Base-by-base conservation (phyloP, 495 filamentous ascomycete genomes). In the Trichoderma asperelloides region DNA sequence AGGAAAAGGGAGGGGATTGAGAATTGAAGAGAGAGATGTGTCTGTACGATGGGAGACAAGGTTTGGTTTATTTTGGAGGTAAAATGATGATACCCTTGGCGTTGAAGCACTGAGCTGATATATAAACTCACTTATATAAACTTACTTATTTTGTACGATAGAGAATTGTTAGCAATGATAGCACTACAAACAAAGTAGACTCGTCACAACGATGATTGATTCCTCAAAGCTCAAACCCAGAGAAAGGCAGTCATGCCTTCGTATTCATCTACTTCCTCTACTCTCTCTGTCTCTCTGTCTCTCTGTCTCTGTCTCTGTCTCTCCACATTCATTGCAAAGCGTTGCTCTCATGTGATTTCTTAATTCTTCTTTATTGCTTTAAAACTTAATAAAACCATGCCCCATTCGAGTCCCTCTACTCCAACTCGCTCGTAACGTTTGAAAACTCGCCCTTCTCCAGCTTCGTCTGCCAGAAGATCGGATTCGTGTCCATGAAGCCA, bases 381-480 rank as follows among this genome's bases (percentile, higher is more conserved):
- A 37, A 37, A 37, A 37, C 33, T 49, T 2, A 70, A 60, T 30
- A 40, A 55, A 55, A 25, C 16, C 21, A 2, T 28, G 45, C 64
- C 40, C 49, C 30, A 65, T 27, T 41, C 28, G 39, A 37, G 4
- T 64, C 25, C 25, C 28, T 65, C 68, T 81, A 82, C 21, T 79
- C 82, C 66, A 97, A 80, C 72, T 89, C 84, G 71, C 90, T 88
- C 30, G 92, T 96, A 67, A 98, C 95, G 78, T 97, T 98, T 68
- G 91, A 93, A 78, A 98, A 98, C 81, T 98, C 95, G 73, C 92
- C 93, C 83, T 94, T 95, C 78, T 96, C 90, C 73, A 98, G 78
- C 88, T 98, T 98, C 51, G 91, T 96, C 86, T 96, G 90, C 95
- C 96, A 98, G 87, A 98, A 98, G 72, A 97, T 92, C 28, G 92